Evolutionary conservation across 2,329 filamentous ascomycete species (phyloP), one percentile per base, ranked within the genome.

Genomic region (Tolypocladium album): DNA sequence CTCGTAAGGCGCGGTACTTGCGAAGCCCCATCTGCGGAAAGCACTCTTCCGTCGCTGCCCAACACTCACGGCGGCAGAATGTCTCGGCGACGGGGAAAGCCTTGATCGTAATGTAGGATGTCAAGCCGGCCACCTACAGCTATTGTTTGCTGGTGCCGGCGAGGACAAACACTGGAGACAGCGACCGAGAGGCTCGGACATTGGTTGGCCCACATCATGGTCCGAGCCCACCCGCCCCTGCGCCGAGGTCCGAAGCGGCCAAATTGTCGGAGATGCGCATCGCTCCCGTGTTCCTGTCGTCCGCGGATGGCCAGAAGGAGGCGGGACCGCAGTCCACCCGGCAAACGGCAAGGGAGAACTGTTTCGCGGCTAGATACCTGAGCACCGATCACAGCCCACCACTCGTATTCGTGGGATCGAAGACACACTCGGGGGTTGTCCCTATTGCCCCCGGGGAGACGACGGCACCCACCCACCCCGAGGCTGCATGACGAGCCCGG

Each of bases 161-260:
- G 17, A 52, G 47, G 24, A 22, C 43, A 24, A 47, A 24, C 9
- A n/a, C 40, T 36, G 56, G 4, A 8, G 24, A 20, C 39, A 40
- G 39, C 39, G 39, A n/a, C 55, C 22, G 55, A 42, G 24, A 57
- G 22, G 27, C n/a, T 40, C 45, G 57, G 57, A 50, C 31, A 40
- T 58, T 58, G 57, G 57, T 58, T 52, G 57, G 34, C 34, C 57
- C 45, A 52, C 57, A 43, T 22, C n/a, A 15, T 43, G 15, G 38
- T 9, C 27, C 9, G 9, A n/a, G 40, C 24, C 57, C 45, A 17
- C 45, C 22, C 38, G 39, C n/a, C 57, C 45, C 34, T 36, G 38
- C 57, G 45, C 57, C 57, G 57, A 58, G 57, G 57, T 53, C 57
- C 57, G 57, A 58, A 58, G 57, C 57, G 42, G 45, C 24, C 42